Base-by-base conservation (phyloP, 2,329 filamentous ascomycete genomes). In the Colletotrichum paranaense region DNA sequence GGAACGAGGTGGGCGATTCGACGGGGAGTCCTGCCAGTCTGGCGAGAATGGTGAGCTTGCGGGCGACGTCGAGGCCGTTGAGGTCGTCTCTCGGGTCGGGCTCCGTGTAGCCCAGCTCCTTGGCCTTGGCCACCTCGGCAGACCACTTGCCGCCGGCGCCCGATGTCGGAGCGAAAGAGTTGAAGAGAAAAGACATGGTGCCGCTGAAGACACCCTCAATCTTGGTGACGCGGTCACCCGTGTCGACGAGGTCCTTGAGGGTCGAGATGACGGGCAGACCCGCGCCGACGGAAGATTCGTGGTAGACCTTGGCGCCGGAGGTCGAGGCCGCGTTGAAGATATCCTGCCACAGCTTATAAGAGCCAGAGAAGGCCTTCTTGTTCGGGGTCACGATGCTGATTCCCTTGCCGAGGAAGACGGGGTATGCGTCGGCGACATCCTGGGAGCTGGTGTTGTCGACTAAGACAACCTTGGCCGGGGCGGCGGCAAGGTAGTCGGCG, bases 201-300 rank as follows among this genome's bases (percentile, higher is more conserved):
- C 97, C 97, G 74, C 94, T 97, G 86, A 99, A 98, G 64, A 99
- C 95, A 76, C 97, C 97, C 85, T 98, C 96, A 77, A 99, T 97
- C 85, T 93, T 95, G 67, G 90, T 95, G 5, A 99, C 93, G 81
- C 94, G 89, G 81, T 99, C 97, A 55, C 97, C 97, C 1, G 97
- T 99, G 75, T 95, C 93, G 28, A 98, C 90, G n/a, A 99, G 89
- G 79, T 99, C 97, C 80, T 95, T 95, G 76, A 99, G 86, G 0
- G 97, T 98, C 53, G 94, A 97, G 78, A 99, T 93, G 73, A 98
- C 93, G 5, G 97, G 97, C 62, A 99, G 89, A 5, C 97, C 97
- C 11, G 97, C 97, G 62, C 97, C 97, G 26, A 98, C 95, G 12
- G 95, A 97, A 53, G 94, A 95, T 85, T 99, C 97, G 82, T 99